Percentiles rank a stretch among this genome's conserved stretches.
phyloP scores from a whole-genome alignment of 805 yeast species.

The Saccharomycopsis malanga region DNA sequence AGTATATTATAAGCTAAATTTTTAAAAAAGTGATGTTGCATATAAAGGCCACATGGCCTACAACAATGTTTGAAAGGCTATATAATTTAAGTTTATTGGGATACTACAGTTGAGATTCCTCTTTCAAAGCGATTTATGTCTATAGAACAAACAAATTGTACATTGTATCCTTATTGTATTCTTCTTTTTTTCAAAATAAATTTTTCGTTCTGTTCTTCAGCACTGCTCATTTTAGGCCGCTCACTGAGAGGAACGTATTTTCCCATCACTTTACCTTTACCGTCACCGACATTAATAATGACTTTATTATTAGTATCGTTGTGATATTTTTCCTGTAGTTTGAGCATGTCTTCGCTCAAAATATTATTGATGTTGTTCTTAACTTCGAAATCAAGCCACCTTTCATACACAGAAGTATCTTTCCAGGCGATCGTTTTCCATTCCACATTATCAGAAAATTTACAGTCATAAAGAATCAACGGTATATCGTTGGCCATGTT shows the following conservation, averaged over 20 bases:
- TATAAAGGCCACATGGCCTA: too few relatives aligned
- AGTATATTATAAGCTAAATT: too few relatives aligned
- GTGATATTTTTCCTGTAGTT: background rate
- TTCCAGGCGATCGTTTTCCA: constrained; percentile 42
- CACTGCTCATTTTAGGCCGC: constrained; percentile 54
- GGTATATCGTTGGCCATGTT: constrained; percentile 91
- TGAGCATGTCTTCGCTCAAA: background rate
- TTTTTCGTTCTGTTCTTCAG: constrained; percentile 62
- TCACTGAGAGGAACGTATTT: constrained; percentile 51
- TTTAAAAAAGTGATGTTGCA: too few relatives aligned
- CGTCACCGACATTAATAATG: constrained; percentile 66
- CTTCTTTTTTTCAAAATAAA: constrained; percentile 40
- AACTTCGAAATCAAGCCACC: constrained; percentile 49
- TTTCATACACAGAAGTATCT: constrained; percentile 38
- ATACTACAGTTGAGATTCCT: too few relatives aligned
- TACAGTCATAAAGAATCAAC: constrained; percentile 78
- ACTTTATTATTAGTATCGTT: constrained; percentile 23
- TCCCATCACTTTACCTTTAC: constrained; percentile 54
- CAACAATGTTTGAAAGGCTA: too few relatives aligned
- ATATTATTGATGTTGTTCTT: constrained; percentile 30
- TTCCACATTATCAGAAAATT: constrained; percentile 53
- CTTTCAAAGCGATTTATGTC: too few relatives aligned
- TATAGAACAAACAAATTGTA: too few relatives aligned
- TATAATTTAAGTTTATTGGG: too few relatives aligned
- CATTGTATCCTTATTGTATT: background rate